phyloP scores from a whole-genome alignment of 495 filamentous ascomycete species.

The Glutinoglossum americanum region DNA sequence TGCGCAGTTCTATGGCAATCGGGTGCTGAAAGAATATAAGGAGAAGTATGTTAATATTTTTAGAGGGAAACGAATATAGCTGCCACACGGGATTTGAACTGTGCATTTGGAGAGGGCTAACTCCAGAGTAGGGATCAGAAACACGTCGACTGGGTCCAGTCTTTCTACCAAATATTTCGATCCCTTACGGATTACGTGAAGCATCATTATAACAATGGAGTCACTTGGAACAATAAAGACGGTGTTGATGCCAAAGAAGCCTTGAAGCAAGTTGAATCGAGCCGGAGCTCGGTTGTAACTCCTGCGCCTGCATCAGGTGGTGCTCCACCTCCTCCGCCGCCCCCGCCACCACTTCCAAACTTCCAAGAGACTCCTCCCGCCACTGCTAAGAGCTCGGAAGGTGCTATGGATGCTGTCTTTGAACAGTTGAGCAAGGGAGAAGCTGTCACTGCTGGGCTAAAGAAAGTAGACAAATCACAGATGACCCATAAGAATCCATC shows the following conservation, averaged over 20 bases:
- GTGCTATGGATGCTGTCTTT: conserved; percentile 70
- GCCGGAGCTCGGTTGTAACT: conserved; percentile 16
- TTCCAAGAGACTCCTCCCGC: conserved; percentile 20
- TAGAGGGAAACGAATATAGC: background rate
- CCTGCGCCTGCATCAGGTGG: conserved; percentile 16
- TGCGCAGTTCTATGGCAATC: conserved; percentile 80
- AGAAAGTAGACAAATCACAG: conserved; percentile 79
- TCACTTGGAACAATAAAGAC: conserved; percentile 68
- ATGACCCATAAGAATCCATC: conserved; percentile 99
- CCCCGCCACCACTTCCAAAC: conserved; percentile 38
- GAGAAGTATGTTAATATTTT: conserved; percentile 44
- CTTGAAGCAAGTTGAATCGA: conserved; percentile 35
- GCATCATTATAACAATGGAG: conserved; percentile 51
- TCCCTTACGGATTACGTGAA: conserved; percentile 61
- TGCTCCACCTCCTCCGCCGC: conserved; percentile 36
- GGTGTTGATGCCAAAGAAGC: conserved; percentile 57
- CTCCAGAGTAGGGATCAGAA: conserved; percentile 35
- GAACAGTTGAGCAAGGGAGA: conserved; percentile 75
- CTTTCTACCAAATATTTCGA: conserved; percentile 74
- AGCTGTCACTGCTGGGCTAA: conserved; percentile 61
- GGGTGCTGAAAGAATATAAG: conserved; percentile 71
- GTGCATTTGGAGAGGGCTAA: background rate
- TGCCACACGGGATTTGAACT: background rate
- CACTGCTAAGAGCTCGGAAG: conserved; percentile 11
- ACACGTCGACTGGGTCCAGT: conserved; percentile 67